Evolutionary conservation across 2,329 filamentous ascomycete species (phyloP).

Genomic region (Tothia fuscella): DNA sequence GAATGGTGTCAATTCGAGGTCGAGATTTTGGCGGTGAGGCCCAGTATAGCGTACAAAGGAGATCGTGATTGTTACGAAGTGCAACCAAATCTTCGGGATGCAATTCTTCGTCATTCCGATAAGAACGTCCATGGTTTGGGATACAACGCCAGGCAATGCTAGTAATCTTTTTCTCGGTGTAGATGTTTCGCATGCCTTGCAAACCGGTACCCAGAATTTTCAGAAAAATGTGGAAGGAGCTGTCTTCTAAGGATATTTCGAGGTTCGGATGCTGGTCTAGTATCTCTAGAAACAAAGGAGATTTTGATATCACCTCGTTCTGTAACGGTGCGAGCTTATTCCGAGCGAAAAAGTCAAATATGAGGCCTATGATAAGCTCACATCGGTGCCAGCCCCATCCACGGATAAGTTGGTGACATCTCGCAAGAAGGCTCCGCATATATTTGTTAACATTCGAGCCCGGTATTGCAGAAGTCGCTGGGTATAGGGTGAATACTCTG

Average conservation of each 20-base stretch:
- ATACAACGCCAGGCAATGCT: constrained; percentile 46
- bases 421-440: constrained; percentile 36
- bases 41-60: constrained; percentile 49
- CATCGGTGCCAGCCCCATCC: constrained; percentile 47
- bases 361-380: constrained; percentile 38
- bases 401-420: constrained; percentile 42
- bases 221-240: constrained; percentile 46
- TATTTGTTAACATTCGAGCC: constrained; percentile 43
- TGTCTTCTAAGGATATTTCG: constrained; percentile 35
- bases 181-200: constrained; percentile 32
- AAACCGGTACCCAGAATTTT: constrained; percentile 44
- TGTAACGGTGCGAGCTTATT: constrained; percentile 39
- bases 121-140: constrained; percentile 48
- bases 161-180: constrained; percentile 42
- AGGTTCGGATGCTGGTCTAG: constrained; percentile 33
- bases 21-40: constrained; percentile 40
- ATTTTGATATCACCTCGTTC: constrained; percentile 39
- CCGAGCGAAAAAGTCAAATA: constrained; percentile 50
- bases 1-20: constrained; percentile 40
- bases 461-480: constrained; percentile 26
- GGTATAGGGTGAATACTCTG: constrained; percentile 36
- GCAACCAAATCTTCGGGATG: constrained; percentile 43
- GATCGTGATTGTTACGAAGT: constrained; percentile 49
- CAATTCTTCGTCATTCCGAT: constrained; percentile 45
- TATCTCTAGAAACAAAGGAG: constrained; percentile 41